phyloP scores from a whole-genome alignment of 2,329 filamentous ascomycete genomes.

The Xylaria sp. region DNA sequence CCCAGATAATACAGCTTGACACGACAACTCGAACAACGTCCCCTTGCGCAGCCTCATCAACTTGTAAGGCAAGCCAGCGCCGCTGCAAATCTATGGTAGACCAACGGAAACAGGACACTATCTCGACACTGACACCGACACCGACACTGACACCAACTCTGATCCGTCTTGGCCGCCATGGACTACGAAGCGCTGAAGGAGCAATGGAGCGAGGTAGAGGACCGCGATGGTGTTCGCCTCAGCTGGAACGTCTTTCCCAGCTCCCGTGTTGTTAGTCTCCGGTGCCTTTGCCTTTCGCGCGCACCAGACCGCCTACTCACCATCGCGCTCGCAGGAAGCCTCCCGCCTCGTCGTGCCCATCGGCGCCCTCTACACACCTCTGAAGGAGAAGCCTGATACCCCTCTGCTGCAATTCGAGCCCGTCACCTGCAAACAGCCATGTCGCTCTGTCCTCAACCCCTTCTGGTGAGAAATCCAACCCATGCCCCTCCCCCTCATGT shows the following conservation, averaged over 20 bases:
- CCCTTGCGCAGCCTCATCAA: neutral
- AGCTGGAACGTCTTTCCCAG: conserved; percentile 99
- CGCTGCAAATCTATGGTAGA: conserved; percentile 2
- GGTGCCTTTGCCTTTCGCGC: conserved; percentile 15
- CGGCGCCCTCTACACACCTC: conserved; percentile 91
- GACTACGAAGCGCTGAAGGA: conserved; percentile 95
- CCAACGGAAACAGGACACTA: neutral
- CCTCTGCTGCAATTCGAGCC: conserved; percentile 95
- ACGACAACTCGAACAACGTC: neutral
- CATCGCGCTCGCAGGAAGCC: conserved; percentile 72
- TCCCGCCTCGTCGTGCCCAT: conserved; percentile 95
- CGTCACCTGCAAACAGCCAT: conserved; percentile 95
- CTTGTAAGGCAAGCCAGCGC: conserved; percentile 1
- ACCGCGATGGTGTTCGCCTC: conserved; percentile 92
- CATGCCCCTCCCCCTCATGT: neutral
- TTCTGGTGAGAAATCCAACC: conserved; percentile 75
- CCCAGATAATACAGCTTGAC: conserved; percentile 2
- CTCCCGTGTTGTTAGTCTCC: conserved; percentile 83
- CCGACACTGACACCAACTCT: conserved; percentile 22
- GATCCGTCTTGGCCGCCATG: conserved; percentile 62
- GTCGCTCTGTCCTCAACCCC: conserved; percentile 93
- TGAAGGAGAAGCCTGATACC: conserved; percentile 93
- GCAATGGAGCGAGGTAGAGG: conserved; percentile 95
- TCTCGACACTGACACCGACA: conserved; percentile 23
- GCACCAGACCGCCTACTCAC: conserved; percentile 45